A percentile compares a stretch with the other conserved stretches of the same genome.
These are phyloP conservation scores for Plantago coronopus DNA, from an alignment of 305 asterid genomes.

Conservation along the genomic window DNA sequence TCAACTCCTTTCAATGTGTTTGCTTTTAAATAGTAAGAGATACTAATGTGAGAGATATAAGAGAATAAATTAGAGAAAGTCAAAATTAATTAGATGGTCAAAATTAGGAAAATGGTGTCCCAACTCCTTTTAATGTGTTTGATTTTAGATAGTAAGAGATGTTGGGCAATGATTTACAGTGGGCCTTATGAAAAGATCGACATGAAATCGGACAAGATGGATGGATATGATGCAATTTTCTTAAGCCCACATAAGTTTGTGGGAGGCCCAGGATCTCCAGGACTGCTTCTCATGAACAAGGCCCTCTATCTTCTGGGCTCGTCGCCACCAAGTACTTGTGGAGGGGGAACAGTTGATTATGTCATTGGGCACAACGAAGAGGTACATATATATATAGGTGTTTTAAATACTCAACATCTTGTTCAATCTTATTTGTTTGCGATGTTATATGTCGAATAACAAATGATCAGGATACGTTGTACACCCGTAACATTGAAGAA, in stretches of 20 bases:
- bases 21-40: too few species aligned
- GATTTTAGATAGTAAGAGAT: too few species aligned
- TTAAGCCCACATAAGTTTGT: constrained; percentile 52
- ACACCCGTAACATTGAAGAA: constrained; percentile 48
- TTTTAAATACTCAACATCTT: background rate
- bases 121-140: too few species aligned
- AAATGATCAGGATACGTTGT: constrained; percentile 48
- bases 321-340: constrained; percentile 68
- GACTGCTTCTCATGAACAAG: constrained; percentile 45
- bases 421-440: too few species aligned
- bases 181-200: constrained; percentile 45
- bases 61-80: too few species aligned
- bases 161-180: constrained; percentile 18
- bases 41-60: too few species aligned
- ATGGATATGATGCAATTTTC: constrained; percentile 52
- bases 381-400: constrained; percentile 34
- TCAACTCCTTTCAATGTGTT: too few species aligned
- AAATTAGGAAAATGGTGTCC: too few species aligned
- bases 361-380: constrained; percentile 36
- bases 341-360: constrained; percentile 62
- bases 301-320: constrained; percentile 35
- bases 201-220: constrained; percentile 41
- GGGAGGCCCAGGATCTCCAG: constrained; percentile 65
- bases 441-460: too few species aligned
- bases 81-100: too few species aligned